A percentile compares a stretch with the other conserved stretches of the same genome.
Conservation (phyloP, 306 rosid genomes). For the Astragalus glycyphyllos region DNA sequence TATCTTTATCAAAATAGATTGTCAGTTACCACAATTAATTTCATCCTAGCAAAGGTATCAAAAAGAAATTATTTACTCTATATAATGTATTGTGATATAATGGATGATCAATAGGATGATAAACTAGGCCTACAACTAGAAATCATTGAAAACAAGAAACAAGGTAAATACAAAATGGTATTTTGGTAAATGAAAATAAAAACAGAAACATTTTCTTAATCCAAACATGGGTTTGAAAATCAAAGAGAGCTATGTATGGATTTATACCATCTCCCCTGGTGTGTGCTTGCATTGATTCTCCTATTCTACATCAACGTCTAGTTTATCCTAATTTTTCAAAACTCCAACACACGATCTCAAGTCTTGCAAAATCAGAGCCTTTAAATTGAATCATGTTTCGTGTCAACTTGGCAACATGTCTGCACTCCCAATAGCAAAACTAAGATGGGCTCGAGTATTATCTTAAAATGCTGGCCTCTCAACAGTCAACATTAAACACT, state of each 20-base stretch:
- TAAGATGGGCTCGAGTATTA: background rate
- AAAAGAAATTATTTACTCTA: background rate
- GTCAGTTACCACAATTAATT: background rate
- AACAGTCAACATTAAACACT: background rate
- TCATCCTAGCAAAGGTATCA: background rate
- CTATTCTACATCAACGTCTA: slow-evolving; percentile 8
- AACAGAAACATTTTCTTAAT: background rate
- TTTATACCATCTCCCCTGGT: no score
- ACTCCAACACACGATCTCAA: background rate
- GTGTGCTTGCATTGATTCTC: no score
- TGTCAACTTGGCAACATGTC: slow-evolving; percentile 14
- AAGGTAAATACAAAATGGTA: background rate
- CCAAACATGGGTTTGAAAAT: background rate
- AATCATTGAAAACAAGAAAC: slow-evolving; percentile 1
- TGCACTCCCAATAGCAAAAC: background rate
- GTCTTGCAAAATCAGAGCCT: slow-evolving; percentile 4
- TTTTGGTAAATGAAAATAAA: background rate
- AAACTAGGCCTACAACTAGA: background rate
- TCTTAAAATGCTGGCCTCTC: background rate
- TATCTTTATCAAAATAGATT: background rate
- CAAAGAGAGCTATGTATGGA: background rate
- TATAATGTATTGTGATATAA: background rate
- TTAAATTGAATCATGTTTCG: background rate
- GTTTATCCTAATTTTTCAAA: slow-evolving; percentile 3
- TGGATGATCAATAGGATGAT: background rate